Evolutionary conservation across 2,329 filamentous ascomycete genomes (phyloP), one percentile per base, ranked within the genome.

Genomic region (Aspergillus chevalieri): DNA sequence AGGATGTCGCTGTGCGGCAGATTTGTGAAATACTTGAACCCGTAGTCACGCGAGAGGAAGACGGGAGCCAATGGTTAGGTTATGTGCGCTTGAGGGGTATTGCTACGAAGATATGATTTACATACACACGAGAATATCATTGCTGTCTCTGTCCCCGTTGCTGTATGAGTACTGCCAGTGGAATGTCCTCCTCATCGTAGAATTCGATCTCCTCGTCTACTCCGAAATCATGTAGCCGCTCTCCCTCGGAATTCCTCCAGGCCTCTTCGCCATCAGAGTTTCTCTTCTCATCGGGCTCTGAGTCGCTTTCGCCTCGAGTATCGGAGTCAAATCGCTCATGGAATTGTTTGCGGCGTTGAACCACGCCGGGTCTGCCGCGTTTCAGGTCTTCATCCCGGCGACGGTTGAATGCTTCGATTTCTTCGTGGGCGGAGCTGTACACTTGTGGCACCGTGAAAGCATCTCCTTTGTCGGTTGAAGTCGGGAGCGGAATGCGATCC

Each of bases 191-290:
- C 49, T 81, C 77, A 54, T 83, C 81, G 56, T 82, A 83, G 50
- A 84, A 84, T 53, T 84, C 82, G 1, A 75, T 74, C 26, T 82
- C 79, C 61, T 84, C 82, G 58, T 85, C 82, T 3, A 85, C 79
- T 0, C 82, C 82, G 60, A 84, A 85, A 55, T 85, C 82, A 15
- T 77, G 69, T 19, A 85, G 66, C 17, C 80, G 66, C 54, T 85
- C 82, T 3, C 82, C 82, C 58, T 84, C 82, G 0, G 78, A 75
- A 57, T 84, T 83, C 24, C 73, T 74, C 82, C 82, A 85, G 1
- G 70, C 76, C 65, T 83, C 80, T 62, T 83, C 80, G 4, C 80
- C 80, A 53, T 73, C 73, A 47, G 65, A 62, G 9, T 60, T 57
- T 3, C 56, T 57, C 9, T 21, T 17, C 9, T 10, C 19, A 10